A percentile compares a stretch with the other conserved stretches of the same genome.
Conservation (phyloP, 225 moss, liverwort and hornwort species). For the Antitrichia curtipendula region DNA sequence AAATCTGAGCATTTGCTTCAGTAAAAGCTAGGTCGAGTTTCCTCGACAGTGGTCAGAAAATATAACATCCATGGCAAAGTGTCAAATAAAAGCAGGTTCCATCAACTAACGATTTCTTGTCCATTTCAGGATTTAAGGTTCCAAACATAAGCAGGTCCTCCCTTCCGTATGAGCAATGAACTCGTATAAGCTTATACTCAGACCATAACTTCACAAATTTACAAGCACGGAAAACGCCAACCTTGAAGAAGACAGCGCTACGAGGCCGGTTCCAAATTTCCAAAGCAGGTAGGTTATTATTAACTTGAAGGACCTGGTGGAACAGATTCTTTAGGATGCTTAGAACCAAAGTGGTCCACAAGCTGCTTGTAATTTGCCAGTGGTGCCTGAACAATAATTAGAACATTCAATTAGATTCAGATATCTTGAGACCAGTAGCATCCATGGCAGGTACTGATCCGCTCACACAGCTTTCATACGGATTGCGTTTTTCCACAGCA, state of each 20-base stretch:
- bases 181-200: neutral
- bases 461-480: neutral
- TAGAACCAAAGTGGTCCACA: conserved; percentile 60
- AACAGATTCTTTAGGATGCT: conserved; percentile 61
- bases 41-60: neutral
- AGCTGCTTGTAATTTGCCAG: conserved; percentile 61
- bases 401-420: neutral
- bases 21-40: neutral
- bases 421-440: neutral
- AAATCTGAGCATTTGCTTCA: neutral
- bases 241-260: neutral
- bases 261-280: neutral
- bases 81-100: neutral
- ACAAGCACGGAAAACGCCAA: neutral
- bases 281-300: neutral
- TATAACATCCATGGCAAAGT: neutral
- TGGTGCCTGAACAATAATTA: conserved; percentile 21
- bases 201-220: neutral
- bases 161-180: neutral
- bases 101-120: neutral
- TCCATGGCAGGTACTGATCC: neutral
- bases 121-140: neutral
- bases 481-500: neutral
- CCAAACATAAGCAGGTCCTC: neutral
- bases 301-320: conserved; percentile 43